Evolutionary conservation across 306 rosid genomes (phyloP), one percentile per base, ranked within the genome.

Genomic region (Begonia peltatifolia): DNA sequence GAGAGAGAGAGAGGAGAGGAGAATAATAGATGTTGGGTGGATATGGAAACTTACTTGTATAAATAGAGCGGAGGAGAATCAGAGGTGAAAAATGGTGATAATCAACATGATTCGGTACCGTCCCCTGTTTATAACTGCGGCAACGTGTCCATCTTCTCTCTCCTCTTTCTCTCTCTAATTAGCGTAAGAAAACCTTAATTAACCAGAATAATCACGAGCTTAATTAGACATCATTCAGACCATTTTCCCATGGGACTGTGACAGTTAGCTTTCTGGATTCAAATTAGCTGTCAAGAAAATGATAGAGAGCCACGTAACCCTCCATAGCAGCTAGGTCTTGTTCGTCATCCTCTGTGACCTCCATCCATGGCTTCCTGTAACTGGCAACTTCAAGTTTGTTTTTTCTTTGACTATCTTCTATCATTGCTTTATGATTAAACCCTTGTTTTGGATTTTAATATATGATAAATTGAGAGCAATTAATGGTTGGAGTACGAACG

Each of bases 11-110:
- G 46, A 51, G 2, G 46, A 9, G 10, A 17, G 2, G 35, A 6
- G 35, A 25, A 25, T 25, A 14, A 58, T 2, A 30, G 38, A 30
- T 41, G 63, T 66, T 68, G 84, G 77, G 82, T 65, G 80, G 78
- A 74, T 53, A 63, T 54, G 42, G 63, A 50, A 9, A 49, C 16
- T 11, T 49, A 14, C 20, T 1, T 49, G 22, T 50, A 50, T 50
- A 14, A 9, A 25, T 10, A 38, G 46, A 10, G 23, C 20, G 41
- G 55, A 25, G 6, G 42, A 49, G 38, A 18, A 30, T 18, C 9
- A 25, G 52, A 50, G 54, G 11, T 9, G 4, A 11, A 11, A 30
- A 30, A 30, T 2, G 5, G 41, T 17, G 16, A 12, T 25, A 25
- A 25, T 4, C 9, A 6, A 42, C 5, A 16, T 35, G 38, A 58